A percentile compares a stretch with the other conserved stretches of the same genome.
phyloP scores from a whole-genome alignment of 345 rosid genomes.

The Eucalyptus camaldulensis region DNA sequence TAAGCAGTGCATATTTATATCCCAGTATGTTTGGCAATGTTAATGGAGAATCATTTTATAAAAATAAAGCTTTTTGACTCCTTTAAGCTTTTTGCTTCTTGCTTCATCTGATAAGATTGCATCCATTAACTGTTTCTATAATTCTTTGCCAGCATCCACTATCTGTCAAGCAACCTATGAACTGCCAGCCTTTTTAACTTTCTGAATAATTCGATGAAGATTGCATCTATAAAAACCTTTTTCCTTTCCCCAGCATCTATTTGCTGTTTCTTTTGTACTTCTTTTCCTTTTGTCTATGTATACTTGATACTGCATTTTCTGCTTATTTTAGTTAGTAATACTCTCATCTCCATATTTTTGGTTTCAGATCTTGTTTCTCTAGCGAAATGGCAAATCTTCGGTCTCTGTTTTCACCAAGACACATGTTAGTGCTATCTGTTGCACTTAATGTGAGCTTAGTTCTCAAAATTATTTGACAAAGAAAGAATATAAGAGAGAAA shows the following conservation, averaged over 20 bases:
- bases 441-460: slow-evolving; percentile 59
- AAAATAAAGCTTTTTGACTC: not conserved
- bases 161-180: not conserved
- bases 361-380: not conserved
- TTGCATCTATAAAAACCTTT: not conserved
- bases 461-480: slow-evolving; percentile 19
- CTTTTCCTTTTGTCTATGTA: not conserved
- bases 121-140: not conserved
- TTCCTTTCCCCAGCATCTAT: not conserved
- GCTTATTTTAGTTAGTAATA: not conserved
- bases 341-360: not conserved
- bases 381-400: slow-evolving; percentile 22
- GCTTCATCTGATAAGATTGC: not conserved
- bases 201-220: not conserved
- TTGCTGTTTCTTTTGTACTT: not conserved
- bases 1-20: not conserved
- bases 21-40: not conserved
- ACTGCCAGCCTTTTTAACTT: not conserved
- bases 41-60: not conserved
- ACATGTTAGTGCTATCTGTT: slow-evolving; percentile 52
- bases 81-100: not conserved
- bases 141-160: not conserved
- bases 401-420: slow-evolving; percentile 29
- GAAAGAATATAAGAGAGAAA: not conserved
- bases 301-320: not conserved